phyloP scores from a whole-genome alignment of 805 yeast genomes.

The Saturnispora ahearnii region DNA sequence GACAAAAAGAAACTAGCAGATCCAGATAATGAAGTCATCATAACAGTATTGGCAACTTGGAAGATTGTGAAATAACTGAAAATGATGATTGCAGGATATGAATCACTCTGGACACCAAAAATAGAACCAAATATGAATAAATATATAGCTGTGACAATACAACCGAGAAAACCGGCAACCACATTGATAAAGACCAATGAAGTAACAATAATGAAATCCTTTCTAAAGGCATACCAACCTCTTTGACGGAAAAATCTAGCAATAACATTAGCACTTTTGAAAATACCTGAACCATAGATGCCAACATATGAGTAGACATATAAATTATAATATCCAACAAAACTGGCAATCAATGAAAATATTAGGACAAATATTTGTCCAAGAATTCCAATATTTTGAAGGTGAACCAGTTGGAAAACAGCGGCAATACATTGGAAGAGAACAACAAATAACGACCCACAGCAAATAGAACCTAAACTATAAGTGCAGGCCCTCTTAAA shows the following conservation, averaged over 20 bases:
- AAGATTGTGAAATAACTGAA: slow-evolving; percentile 50
- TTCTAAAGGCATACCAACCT: slow-evolving; percentile 76
- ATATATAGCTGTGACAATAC: slow-evolving; percentile 53
- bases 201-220: slow-evolving; percentile 72
- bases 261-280: slow-evolving; percentile 69
- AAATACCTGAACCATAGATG: slow-evolving; percentile 71
- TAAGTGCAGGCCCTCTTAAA: slow-evolving; percentile 69
- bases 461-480: slow-evolving; percentile 83
- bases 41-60: slow-evolving; percentile 61
- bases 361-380: slow-evolving; percentile 6
- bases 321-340: slow-evolving; percentile 45
- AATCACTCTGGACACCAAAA: slow-evolving; percentile 51
- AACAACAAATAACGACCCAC: slow-evolving; percentile 70
- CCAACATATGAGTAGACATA: slow-evolving; percentile 85
- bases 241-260: slow-evolving; percentile 63
- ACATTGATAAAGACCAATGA: slow-evolving; percentile 64
- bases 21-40: slow-evolving; percentile 69
- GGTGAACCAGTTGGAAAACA: neutral
- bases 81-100: slow-evolving; percentile 28
- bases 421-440: slow-evolving; percentile 54
- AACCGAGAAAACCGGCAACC: slow-evolving; percentile 39
- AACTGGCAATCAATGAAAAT: neutral
- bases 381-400: slow-evolving; percentile 5
- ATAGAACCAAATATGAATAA: slow-evolving; percentile 58
- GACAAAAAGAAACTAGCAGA: slow-evolving; percentile 78